Conservation (phyloP, 2,329 filamentous ascomycete genomes). For the Lanzia echinophila region DNA sequence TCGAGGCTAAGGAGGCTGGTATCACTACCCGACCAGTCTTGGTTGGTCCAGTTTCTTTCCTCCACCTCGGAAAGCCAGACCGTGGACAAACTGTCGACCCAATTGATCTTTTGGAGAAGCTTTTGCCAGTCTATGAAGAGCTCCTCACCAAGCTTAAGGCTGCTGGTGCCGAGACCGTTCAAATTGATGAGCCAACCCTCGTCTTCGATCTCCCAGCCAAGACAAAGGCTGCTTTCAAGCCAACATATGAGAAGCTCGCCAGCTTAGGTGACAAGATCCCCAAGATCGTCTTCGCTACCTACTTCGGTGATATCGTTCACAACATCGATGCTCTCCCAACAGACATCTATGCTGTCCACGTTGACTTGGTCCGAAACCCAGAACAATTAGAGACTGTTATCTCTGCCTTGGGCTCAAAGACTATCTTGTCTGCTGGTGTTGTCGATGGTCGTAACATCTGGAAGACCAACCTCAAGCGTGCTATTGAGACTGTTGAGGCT, state of each 20-base stretch:
- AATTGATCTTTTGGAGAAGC: conserved; percentile 88
- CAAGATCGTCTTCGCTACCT: conserved; percentile 86
- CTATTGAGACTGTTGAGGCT: conserved; percentile 83
- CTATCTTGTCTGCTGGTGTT: conserved; percentile 89
- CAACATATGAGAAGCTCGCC: conserved; percentile 85
- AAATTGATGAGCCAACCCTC: conserved; percentile 96
- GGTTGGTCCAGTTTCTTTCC: conserved; percentile 94
- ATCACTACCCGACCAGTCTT: conserved; percentile 90
- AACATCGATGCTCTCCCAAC: conserved; percentile 87
- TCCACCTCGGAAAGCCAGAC: conserved; percentile 96
- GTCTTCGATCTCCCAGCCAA: conserved; percentile 89
- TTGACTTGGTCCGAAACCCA: conserved; percentile 96
- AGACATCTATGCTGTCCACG: conserved; percentile 77
- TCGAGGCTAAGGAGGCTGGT: conserved; percentile 96
- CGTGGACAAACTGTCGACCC: conserved; percentile 88
- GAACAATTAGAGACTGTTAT: conserved; percentile 90
- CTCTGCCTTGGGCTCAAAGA: conserved; percentile 76
- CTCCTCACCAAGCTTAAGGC: conserved; percentile 89
- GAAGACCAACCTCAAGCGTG: conserved; percentile 98
- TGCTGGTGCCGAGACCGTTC: conserved; percentile 90
- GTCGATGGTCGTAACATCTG: conserved; percentile 99
- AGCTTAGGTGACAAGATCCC: conserved; percentile 73
- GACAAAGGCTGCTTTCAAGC: conserved; percentile 96
- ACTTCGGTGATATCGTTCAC: conserved; percentile 99
- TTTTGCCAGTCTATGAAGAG: conserved; percentile 90